Base-by-base conservation (phyloP, 1,139 yeast species). In the Protomyces inundatus region DNA sequence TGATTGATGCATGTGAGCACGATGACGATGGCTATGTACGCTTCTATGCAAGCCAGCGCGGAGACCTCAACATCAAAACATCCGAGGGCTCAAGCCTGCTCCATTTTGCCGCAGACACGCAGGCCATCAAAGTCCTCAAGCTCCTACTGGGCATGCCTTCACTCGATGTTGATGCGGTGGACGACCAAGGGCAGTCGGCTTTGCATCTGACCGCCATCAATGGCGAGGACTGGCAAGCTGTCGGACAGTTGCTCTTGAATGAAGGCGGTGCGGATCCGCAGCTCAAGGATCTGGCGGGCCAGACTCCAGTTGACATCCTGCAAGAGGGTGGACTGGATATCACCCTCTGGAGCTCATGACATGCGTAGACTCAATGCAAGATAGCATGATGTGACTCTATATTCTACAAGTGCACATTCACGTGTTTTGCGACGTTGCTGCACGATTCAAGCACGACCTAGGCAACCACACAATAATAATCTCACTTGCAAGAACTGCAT, bases 21-120 rank as follows among this genome's bases (percentile, higher is more conserved):
- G 37, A 52, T 33, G 34, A 39, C 34, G 37, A 9, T 3, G 53
- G 23, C 10, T 4, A 10, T 16, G 42, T 58, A 53, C 30, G 34
- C n/a, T 10, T 35, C n/a, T 58, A 34, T 30, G 40, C 54, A 4
- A 6, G 37, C 9, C 5, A 16, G 3, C 56, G 50, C 4, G 62
- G 62, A n/a, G 42, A 52, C 40, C 42, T 58, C 36, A 42, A 58
- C 16, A 34, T 42, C 16, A 32, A 52, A 42, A 58, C 53, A 4
- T 40, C 40, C n/a, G 56, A 58, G 35, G 62, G 62, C 32, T 39
- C 62, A 14, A 58, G 40, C 10, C 37, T 58, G 14, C 39, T 58
- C 34, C 62, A 58, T 33, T 58, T 58, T 45, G 62, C 62, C 10
- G 62, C 42, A 9, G 62, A 58, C 33, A 6, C 40, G 16, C 16